Conservation (phyloP, 1,284 basidiomycete species). For the Lignosus rhinocerotis region DNA sequence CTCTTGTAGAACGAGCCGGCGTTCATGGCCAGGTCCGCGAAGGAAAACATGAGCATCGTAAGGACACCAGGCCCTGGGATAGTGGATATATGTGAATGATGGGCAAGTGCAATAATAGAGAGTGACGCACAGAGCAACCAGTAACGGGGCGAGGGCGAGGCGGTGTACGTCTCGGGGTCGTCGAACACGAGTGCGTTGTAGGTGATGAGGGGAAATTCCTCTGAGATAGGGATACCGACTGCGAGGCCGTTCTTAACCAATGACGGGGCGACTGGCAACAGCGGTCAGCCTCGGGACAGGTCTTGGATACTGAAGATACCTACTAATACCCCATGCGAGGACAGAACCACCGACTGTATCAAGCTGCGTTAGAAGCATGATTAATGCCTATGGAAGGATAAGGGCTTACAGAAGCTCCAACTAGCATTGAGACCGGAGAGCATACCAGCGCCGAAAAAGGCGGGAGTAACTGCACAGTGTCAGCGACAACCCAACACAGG, state of each 20-base stretch:
- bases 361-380: not conserved
- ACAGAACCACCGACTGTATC: conserved; percentile 49
- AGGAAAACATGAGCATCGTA: conserved; percentile 51
- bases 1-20: conserved; percentile 14
- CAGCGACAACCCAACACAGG: conserved; percentile 17
- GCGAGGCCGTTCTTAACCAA: conserved; percentile 55
- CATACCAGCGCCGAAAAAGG: conserved; percentile 71
- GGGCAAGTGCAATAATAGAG: not conserved
- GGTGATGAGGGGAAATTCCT: conserved; percentile 45
- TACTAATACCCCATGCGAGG: conserved; percentile 62
- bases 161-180: conserved; percentile 42
- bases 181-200: conserved; percentile 47
- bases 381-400: not conserved
- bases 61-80: conserved; percentile 56
- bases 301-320: not conserved
- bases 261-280: conserved; percentile 46
- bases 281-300: not conserved
- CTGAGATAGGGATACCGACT: conserved; percentile 40
- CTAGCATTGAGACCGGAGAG: conserved; percentile 66
- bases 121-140: conserved; percentile 51
- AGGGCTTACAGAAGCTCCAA: conserved; percentile 56
- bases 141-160: conserved; percentile 60
- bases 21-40: conserved; percentile 27
- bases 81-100: no score
- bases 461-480: conserved; percentile 50